Percentiles rank a stretch among this genome's conserved stretches.
phyloP scores from a whole-genome alignment of 164 flowering plant species.

The Vitis vinifera region DNA sequence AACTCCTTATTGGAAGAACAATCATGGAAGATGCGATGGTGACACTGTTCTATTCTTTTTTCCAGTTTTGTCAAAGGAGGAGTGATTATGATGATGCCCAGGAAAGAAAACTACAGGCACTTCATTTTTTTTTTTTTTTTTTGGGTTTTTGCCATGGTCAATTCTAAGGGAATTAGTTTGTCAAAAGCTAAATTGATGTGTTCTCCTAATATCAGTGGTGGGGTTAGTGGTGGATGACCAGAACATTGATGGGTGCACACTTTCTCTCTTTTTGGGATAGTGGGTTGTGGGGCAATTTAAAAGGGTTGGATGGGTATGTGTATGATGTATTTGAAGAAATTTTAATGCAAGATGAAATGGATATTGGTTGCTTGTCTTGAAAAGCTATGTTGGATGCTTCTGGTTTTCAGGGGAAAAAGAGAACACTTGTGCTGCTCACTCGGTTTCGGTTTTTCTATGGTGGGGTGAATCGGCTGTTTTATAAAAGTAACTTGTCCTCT shows the following conservation, averaged over 20 bases:
- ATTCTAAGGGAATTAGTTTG: neutral
- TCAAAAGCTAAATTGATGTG: conserved; percentile 12
- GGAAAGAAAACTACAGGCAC: conserved; percentile 5
- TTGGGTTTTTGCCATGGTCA: conserved; percentile 6
- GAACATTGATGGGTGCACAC: conserved; percentile 14
- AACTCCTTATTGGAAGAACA: neutral
- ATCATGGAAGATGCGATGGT: neutral
- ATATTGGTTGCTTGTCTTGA: conserved; percentile 17
- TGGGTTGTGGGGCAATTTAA: conserved; percentile 22
- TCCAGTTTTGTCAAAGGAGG: conserved; percentile 12
- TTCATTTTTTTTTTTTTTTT: conserved; percentile 11
- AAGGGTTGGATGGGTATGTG: conserved; percentile 21
- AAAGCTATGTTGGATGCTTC: conserved; percentile 17
- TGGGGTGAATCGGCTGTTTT: neutral
- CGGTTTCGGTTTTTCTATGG: too few relatives aligned
- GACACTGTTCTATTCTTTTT: conserved; percentile 3
- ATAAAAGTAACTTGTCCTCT: neutral
- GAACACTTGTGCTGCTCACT: neutral
- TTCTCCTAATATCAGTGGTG: conserved; percentile 13
- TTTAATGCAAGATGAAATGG: conserved; percentile 23
- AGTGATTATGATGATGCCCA: conserved; percentile 4
- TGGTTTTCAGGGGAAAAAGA: conserved; percentile 4
- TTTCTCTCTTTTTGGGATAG: conserved; percentile 11
- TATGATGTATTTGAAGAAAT: conserved; percentile 17
- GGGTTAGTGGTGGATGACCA: conserved; percentile 27